Percentiles rank a stretch among this genome's conserved stretches.
These are phyloP conservation scores for Strigomonas galati DNA, from an alignment of 208 protist species.

Conservation along the genomic window DNA sequence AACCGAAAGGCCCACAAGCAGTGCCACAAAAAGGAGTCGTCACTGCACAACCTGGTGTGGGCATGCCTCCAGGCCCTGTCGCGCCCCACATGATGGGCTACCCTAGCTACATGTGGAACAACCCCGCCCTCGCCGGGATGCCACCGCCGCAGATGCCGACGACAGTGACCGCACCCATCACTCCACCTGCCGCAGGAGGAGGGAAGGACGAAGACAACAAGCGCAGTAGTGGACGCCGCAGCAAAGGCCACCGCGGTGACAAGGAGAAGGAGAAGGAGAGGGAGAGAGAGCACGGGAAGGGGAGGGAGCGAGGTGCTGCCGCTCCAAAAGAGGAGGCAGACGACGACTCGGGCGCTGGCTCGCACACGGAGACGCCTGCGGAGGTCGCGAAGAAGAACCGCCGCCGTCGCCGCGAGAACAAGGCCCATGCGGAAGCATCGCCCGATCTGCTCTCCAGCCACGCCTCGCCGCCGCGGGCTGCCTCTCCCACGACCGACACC, in stretches of 20 bases:
- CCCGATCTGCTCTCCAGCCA: not conserved
- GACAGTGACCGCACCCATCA: not conserved
- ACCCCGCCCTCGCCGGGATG: too few relatives aligned
- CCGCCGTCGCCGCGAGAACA: slow-evolving; percentile 2
- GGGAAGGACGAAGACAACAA: too few relatives aligned
- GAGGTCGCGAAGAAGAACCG: slow-evolving; percentile 10
- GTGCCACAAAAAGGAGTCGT: too few relatives aligned
- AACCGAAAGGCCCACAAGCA: too few relatives aligned
- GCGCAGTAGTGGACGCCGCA: too few relatives aligned
- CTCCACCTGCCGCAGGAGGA: not conserved
- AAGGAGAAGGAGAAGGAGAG: not conserved
- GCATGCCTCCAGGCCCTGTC: not conserved
- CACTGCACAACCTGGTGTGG: too few relatives aligned
- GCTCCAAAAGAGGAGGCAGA: not conserved
- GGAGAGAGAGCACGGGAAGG: slow-evolving; percentile 1
- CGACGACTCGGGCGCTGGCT: slow-evolving; percentile 3
- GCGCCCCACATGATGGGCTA: not conserved
- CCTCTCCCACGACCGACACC: not conserved
- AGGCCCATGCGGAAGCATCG: too few relatives aligned
- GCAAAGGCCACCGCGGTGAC: too few relatives aligned
- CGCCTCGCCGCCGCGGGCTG: not conserved
- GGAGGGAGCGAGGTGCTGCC: not conserved
- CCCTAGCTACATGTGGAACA: too few relatives aligned
- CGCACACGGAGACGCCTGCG: slow-evolving; percentile 14
- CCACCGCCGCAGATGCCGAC: not conserved